Percentiles rank a stretch among this genome's conserved stretches.
Evolutionary conservation across 2,329 filamentous ascomycete genomes (phyloP).

Genomic region (Phaeosphaeria sp.): DNA sequence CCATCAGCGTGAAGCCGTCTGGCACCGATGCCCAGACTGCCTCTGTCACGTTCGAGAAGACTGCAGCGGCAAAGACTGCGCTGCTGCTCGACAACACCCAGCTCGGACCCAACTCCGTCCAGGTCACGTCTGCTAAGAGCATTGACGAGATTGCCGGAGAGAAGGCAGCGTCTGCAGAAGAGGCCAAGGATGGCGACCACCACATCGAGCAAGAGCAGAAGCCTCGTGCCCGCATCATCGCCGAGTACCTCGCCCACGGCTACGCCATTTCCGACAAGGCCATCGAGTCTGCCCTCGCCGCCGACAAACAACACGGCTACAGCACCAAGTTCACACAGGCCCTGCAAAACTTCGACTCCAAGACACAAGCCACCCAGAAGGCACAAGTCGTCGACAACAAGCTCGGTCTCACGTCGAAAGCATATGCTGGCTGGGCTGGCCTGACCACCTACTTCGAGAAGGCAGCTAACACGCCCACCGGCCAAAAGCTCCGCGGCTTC

Average conservation of each 20-base stretch:
- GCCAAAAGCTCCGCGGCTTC: constrained; percentile 85
- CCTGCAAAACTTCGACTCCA: constrained; percentile 78
- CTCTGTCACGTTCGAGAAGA: constrained; percentile 95
- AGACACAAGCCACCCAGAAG: constrained; percentile 87
- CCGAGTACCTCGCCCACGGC: constrained; percentile 95
- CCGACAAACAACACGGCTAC: constrained; percentile 90
- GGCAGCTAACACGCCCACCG: constrained; percentile 84
- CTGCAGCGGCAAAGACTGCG: constrained; percentile 94
- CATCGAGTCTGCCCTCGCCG: constrained; percentile 81
- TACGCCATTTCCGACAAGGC: constrained; percentile 82
- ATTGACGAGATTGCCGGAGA: constrained; percentile 69
- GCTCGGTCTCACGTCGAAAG: constrained; percentile 81
- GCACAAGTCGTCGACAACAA: constrained; percentile 83
- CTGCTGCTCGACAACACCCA: constrained; percentile 97
- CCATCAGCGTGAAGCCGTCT: constrained; percentile 74
- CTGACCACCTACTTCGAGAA: constrained; percentile 93
- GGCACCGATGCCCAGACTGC: constrained; percentile 76
- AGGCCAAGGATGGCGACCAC: constrained; percentile 61
- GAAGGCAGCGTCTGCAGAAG: constrained; percentile 63
- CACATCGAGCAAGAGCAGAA: constrained; percentile 95
- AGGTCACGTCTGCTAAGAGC: constrained; percentile 76
- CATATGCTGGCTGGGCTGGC: constrained; percentile 70
- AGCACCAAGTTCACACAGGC: constrained; percentile 79
- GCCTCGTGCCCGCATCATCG: constrained; percentile 88
- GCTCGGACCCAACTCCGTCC: constrained; percentile 76